Conservation (phyloP, 192 early-diverging fungal species). For the Chytriomyces sp. region DNA sequence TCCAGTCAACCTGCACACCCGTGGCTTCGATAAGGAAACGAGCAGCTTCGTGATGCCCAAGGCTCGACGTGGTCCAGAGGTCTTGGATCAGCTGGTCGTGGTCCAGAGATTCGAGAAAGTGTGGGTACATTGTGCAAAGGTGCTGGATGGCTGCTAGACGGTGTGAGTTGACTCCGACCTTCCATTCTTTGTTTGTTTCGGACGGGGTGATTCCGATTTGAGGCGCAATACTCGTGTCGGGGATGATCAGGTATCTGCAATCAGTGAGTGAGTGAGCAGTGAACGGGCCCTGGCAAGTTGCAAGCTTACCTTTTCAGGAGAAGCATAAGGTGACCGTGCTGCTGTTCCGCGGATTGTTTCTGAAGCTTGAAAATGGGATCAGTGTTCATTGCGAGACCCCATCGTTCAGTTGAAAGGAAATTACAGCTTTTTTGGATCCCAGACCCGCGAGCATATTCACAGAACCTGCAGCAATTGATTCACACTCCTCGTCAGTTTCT, state of each 20-base stretch:
- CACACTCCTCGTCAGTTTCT: neutral
- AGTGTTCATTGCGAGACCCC: too few species aligned
- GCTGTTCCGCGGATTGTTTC: too few species aligned
- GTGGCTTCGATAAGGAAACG: slow-evolving; percentile 10
- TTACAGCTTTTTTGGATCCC: neutral
- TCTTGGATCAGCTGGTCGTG: slow-evolving; percentile 5
- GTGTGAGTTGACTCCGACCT: neutral
- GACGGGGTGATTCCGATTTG: slow-evolving; percentile 18
- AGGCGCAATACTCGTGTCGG: slow-evolving; percentile 16
- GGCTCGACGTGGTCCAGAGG: slow-evolving; percentile 12
- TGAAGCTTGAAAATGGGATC: too few species aligned
- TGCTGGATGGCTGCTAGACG: neutral
- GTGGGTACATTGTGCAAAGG: slow-evolving; percentile 5
- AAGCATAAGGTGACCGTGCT: neutral
- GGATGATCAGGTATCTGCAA: slow-evolving; percentile 16
- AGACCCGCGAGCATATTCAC: slow-evolving; percentile 24
- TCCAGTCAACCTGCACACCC: slow-evolving; percentile 26
- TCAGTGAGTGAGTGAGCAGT: neutral
- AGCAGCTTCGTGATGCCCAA: slow-evolving; percentile 18
- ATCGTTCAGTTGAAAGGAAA: too few species aligned
- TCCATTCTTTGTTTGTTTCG: neutral
- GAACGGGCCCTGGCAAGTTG: neutral
- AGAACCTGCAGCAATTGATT: neutral
- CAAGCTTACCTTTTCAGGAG: slow-evolving; percentile 19
- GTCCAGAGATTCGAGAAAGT: slow-evolving; percentile 9